Evolutionary conservation across 768 basidiomycete species (phyloP), one percentile per base, ranked within the genome.

Genomic region (Podaxis carcinomalis): DNA sequence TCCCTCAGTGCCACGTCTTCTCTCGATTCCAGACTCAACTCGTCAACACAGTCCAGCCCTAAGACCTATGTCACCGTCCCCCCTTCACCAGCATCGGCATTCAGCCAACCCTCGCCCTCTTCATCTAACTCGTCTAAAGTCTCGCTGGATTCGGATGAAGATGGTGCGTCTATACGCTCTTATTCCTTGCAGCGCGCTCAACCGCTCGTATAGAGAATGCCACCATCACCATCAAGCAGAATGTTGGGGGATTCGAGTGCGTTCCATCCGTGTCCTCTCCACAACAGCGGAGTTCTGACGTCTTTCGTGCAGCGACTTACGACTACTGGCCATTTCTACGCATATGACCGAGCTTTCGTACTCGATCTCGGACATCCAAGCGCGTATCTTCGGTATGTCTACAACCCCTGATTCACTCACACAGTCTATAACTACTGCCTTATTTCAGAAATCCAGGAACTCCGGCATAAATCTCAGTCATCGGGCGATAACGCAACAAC

Each of bases 261-360:
- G 89, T 83, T 66, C 58, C 64, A 63, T 68, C 61, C 62, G 46
- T 40, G 53, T 57, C 65, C 42, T 47, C 51, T 51, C 59, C 62
- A 32, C 23, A 56, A 61, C 51, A 39, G 46, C 63, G n/a, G 55
- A 51, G 49, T 63, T 51, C 59, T 69, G 47, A 69, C 62, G 65
- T 19, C n/a, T 69, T 52, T 36, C 60, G 25, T 53, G 54, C 74
- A 93, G 90, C 58, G 89, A 93, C 70, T 78, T 94, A 47, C 88
- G 84, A 57, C 70, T 92, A 50, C 75, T 93, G 42, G 90, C 91
- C 40, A 77, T 92, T 67, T 92, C 90, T 35, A 90, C 91, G 0
- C 90, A 89, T 69, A 91, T 94, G 68, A 93, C 92, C 11, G 92
- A 94, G 70, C 81, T 93, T 47, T 90, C 89, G 4, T 94, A 92